Percentiles rank a stretch among this genome's conserved stretches.
These are phyloP conservation scores for Umbelopsis ramanniana DNA, from an alignment of 192 early-diverging fungal species.

Conservation along the genomic window DNA sequence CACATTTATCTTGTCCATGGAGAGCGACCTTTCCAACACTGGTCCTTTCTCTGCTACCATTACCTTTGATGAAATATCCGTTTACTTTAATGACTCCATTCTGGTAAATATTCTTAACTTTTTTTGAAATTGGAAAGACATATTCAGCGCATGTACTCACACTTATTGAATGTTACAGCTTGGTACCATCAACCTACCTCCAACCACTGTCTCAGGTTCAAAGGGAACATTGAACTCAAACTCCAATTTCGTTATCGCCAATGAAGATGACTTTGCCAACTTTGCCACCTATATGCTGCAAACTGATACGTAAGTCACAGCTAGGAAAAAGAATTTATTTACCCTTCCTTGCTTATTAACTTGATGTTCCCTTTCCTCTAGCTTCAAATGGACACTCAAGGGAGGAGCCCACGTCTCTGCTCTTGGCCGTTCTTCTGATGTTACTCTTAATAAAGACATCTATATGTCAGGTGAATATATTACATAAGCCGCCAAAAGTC, in stretches of 20 bases:
- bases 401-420: constrained; percentile 45
- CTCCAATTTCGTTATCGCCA: constrained; percentile 35
- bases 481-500: no score
- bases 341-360: not conserved
- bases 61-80: constrained; percentile 48
- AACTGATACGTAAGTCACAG: constrained; percentile 29
- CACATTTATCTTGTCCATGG: constrained; percentile 45
- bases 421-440: constrained; percentile 43
- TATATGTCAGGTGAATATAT: constrained; percentile 41
- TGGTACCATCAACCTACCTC: constrained; percentile 40
- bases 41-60: constrained; percentile 58
- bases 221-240: constrained; percentile 29
- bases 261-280: constrained; percentile 42
- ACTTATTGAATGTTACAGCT: constrained; percentile 15
- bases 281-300: constrained; percentile 50
- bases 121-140: not conserved
- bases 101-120: not conserved
- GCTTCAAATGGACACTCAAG: constrained; percentile 48
- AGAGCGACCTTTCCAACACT: constrained; percentile 43
- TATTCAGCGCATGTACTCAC: not conserved
- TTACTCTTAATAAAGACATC: constrained; percentile 51
- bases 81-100: constrained; percentile 44
- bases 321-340: not conserved
- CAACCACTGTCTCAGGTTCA: constrained; percentile 45
- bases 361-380: not conserved